phyloP scores from a whole-genome alignment of 1,284 basidiomycete species.

The Erythrobasidium hasegawianum region DNA sequence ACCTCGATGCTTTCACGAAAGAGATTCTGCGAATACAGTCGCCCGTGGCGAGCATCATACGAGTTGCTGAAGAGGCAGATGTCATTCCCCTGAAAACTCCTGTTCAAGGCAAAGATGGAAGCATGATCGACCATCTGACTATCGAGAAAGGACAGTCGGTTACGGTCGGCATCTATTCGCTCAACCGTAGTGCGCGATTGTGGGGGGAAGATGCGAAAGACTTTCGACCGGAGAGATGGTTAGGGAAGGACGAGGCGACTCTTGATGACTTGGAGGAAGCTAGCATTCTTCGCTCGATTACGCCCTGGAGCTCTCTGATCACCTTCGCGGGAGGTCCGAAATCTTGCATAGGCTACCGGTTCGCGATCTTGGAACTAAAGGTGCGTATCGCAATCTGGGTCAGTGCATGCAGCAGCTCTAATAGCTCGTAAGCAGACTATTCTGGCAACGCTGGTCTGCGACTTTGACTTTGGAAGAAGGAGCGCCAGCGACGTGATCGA shows the following conservation, averaged over 20 bases:
- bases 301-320: conserved; percentile 18
- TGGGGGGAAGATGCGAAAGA: conserved; percentile 67
- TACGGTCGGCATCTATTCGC: conserved; percentile 60
- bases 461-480: too few species aligned
- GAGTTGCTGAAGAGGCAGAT: conserved; percentile 70
- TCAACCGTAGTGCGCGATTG: conserved; percentile 60
- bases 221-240: conserved; percentile 58
- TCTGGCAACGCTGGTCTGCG: too few species aligned
- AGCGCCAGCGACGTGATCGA: too few species aligned
- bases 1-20: conserved; percentile 72
- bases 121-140: conserved; percentile 48
- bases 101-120: conserved; percentile 51
- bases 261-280: background rate
- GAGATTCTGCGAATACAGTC: conserved; percentile 64
- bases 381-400: too few species aligned
- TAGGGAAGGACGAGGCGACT: conserved; percentile 10
- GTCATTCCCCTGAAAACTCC: conserved; percentile 66
- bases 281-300: background rate
- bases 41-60: conserved; percentile 61
- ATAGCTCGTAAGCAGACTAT: too few species aligned
- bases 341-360: conserved; percentile 6
- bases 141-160: conserved; percentile 60
- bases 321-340: conserved; percentile 24
- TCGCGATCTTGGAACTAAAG: conserved; percentile 3
- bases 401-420: too few species aligned